Evolutionary conservation across 1,139 yeast species (phyloP), one percentile per base, ranked within the genome.

Genomic region (Sugiyamaella grinbergsii): DNA sequence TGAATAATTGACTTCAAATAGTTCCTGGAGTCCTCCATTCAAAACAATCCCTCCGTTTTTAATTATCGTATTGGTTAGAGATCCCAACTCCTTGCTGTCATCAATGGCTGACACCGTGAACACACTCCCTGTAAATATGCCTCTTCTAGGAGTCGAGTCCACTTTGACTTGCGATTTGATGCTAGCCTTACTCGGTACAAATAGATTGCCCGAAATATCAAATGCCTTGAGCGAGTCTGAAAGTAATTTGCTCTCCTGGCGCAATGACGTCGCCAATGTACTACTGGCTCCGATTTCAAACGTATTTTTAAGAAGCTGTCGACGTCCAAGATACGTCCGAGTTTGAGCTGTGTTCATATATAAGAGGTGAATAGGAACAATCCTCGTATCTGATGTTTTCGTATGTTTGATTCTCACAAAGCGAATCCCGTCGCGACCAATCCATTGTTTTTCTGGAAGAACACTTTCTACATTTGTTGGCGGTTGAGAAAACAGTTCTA

Each of bases 1-100:
- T n/a, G 37, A 23, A 29, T 34, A 28, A 20, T 54, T n/a, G 32
- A 52, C 54, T 49, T 51, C 28, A 54, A 68, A 60, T 36, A 72
- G 56, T 11, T 62, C 67, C 19, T 62, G 71, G 49, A 82, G 72
- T 5, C 82, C 82, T 24, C 66, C 75, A 8, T 76, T 79, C 10
- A 79, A 56, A 4, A 83, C 66, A 4, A 67, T 62, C 0, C 89
- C 91, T 0, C 86, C 88, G 56, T 81, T 72, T 0, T 59, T 52
- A 40, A 64, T 66, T 8, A 82, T 81, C 13, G 70, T 38, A 1
- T 62, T 57, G 2, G 67, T 66, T 23, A 79, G 53, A 13, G 68
- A 60, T 22, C 65, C 66, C 46, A 76, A 73, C 22, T 73, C 70
- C 5, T 68, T 69, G 16, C 13, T 33, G 11, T 72, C 76, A 20